Conservation (phyloP, 2,329 filamentous ascomycete genomes). For the Penicillium sp. region DNA sequence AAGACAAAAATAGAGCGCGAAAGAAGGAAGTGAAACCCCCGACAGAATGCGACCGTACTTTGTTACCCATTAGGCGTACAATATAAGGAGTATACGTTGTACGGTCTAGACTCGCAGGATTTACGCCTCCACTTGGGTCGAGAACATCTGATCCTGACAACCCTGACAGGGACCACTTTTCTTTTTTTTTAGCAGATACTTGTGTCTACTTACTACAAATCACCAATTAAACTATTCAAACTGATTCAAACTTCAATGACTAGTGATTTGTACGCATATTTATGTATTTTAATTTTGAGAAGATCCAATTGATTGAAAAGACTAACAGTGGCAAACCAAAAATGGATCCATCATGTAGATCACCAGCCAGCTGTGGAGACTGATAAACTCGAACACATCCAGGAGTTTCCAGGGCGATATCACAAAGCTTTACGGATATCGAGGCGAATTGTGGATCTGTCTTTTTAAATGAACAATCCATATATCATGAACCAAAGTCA, state of each 20-base stretch:
- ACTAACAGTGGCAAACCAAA: background rate
- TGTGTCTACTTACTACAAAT: background rate
- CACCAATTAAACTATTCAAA: background rate
- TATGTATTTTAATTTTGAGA: background rate
- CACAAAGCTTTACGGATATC: no score
- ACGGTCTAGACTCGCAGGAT: background rate
- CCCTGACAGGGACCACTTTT: background rate
- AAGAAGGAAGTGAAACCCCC: background rate
- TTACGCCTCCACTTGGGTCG: background rate
- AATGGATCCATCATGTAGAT: background rate
- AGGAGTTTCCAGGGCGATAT: background rate
- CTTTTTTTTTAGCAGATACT: no score
- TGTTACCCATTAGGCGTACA: background rate
- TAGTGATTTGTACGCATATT: background rate
- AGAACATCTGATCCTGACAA: background rate
- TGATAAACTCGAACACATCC: background rate
- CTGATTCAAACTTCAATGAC: no score
- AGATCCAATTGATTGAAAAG: background rate
- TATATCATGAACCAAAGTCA: no score
- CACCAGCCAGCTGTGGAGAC: background rate
- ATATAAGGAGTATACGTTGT: background rate
- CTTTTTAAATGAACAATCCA: no score
- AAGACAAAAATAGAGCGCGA: background rate
- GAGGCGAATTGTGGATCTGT: no score
- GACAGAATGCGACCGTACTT: background rate